Conservation (phyloP, 2,329 filamentous ascomycete genomes). For the Amauroascus niger region DNA sequence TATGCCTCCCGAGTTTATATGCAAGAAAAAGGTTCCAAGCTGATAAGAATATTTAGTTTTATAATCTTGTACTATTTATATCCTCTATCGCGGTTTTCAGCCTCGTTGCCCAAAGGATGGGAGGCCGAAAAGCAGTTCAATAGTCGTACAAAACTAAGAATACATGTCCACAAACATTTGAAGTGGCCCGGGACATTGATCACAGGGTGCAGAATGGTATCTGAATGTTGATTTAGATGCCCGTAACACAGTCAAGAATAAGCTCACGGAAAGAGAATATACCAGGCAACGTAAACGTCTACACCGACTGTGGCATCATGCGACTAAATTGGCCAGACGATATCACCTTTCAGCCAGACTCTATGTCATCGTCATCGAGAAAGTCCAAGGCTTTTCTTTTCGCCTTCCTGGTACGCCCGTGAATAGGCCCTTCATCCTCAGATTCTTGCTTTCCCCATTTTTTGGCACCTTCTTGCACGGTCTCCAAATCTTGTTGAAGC, state of each 20-base stretch:
- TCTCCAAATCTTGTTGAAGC: constrained; percentile 71
- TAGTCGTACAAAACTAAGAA: constrained; percentile 8
- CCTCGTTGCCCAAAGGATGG: constrained; percentile 79
- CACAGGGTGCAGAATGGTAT: not conserved
- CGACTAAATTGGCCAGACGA: not conserved
- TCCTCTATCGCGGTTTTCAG: constrained; percentile 93
- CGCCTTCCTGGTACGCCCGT: constrained; percentile 30
- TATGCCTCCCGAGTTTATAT: constrained; percentile 39
- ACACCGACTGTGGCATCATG: too few relatives aligned
- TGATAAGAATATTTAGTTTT: constrained; percentile 58
- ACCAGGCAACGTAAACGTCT: not conserved
- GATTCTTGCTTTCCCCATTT: constrained; percentile 56
- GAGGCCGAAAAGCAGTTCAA: constrained; percentile 30
- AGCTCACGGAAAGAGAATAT: too few relatives aligned
- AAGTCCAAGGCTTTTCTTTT: constrained; percentile 46
- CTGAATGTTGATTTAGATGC: too few relatives aligned
- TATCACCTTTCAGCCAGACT: constrained; percentile 36
- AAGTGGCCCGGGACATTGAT: too few relatives aligned
- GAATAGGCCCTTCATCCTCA: constrained; percentile 18
- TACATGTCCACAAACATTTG: not conserved
- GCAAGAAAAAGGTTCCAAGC: not conserved
- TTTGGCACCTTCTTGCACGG: constrained; percentile 69
- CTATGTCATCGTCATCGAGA: constrained; percentile 59
- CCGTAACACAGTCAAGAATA: too few relatives aligned
- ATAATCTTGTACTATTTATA: constrained; percentile 94